A percentile compares a stretch with the other conserved stretches of the same genome.
Conservation (phyloP, 1,284 basidiomycete species). For the Caloboletus inedulis region DNA sequence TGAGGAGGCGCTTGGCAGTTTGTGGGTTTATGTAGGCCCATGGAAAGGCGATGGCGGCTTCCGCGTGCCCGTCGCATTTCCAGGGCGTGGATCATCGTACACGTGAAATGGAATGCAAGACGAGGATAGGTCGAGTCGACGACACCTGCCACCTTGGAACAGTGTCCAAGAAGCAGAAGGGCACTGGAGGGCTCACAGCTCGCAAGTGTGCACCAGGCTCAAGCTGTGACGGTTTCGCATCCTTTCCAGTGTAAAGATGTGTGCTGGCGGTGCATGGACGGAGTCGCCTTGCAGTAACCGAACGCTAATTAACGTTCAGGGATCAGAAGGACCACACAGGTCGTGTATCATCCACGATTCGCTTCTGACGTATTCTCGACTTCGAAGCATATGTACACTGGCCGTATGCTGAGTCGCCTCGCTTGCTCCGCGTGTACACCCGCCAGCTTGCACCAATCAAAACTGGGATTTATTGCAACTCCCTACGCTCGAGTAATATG, state of each 20-base stretch:
- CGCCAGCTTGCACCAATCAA: neutral
- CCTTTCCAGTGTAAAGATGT: conserved; percentile 7
- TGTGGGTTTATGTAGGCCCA: conserved; percentile 28
- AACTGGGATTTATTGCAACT: neutral
- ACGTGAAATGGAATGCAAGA: conserved; percentile 20
- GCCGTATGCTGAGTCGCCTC: conserved; percentile 12
- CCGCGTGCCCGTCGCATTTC: conserved; percentile 33
- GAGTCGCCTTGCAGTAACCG: conserved; percentile 5
- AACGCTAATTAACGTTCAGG: conserved; percentile 1
- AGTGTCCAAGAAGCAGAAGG: conserved; percentile 15
- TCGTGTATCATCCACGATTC: neutral
- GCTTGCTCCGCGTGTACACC: conserved; percentile 16
- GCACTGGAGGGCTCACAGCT: neutral
- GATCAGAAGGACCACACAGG: conserved; percentile 17
- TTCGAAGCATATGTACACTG: conserved; percentile 7
- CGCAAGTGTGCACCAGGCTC: neutral
- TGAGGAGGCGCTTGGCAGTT: conserved; percentile 9
- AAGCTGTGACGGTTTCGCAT: conserved; percentile 9
- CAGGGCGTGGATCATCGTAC: conserved; percentile 20
- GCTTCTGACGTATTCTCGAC: conserved; percentile 20
- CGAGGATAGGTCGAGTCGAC: neutral
- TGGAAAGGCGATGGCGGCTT: conserved; percentile 8
- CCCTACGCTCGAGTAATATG: neutral
- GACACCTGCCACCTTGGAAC: neutral
- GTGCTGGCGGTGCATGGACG: neutral